Evolutionary conservation across 106 monocot genomes (phyloP).

Genomic region (Allium cepa): DNA sequence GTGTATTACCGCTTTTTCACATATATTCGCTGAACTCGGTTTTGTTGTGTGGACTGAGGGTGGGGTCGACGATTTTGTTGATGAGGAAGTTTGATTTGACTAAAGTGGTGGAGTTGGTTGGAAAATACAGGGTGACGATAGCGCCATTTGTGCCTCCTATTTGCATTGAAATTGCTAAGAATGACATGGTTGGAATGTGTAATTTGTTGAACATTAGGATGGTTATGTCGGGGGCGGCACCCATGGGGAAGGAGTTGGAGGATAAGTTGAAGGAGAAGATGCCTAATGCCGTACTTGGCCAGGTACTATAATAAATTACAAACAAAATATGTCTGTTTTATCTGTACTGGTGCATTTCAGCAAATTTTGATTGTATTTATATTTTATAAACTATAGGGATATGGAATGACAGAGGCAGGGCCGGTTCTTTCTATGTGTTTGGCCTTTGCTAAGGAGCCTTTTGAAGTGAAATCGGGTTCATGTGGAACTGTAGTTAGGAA

Average conservation of each 20-base stretch:
- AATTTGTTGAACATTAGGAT: conserved; percentile 53
- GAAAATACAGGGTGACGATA: conserved; percentile 43
- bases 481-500: conserved; percentile 75
- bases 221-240: conserved; percentile 80
- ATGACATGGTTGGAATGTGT: conserved; percentile 28
- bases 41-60: conserved; percentile 59
- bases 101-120: conserved; percentile 59
- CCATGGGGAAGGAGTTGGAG: conserved; percentile 80
- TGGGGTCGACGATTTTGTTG: conserved; percentile 44
- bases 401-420: conserved; percentile 81
- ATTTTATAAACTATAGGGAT: conserved; percentile 27
- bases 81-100: conserved; percentile 64
- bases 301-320: conserved; percentile 18
- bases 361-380: no score
- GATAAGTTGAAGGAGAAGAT: conserved; percentile 43
- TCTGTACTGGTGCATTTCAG: no score
- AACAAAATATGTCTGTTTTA: no score
- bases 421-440: conserved; percentile 63
- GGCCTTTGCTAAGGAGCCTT: conserved; percentile 70
- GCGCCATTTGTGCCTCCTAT: conserved; percentile 79
- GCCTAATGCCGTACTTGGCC: conserved; percentile 60
- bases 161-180: conserved; percentile 50
- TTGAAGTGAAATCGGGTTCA: conserved; percentile 46
- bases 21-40: conserved; percentile 76
- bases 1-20: conserved; percentile 73